These are phyloP conservation scores for Athelia sp. DNA, from an alignment of 1,284 basidiomycete genomes.

Conservation along the genomic window DNA sequence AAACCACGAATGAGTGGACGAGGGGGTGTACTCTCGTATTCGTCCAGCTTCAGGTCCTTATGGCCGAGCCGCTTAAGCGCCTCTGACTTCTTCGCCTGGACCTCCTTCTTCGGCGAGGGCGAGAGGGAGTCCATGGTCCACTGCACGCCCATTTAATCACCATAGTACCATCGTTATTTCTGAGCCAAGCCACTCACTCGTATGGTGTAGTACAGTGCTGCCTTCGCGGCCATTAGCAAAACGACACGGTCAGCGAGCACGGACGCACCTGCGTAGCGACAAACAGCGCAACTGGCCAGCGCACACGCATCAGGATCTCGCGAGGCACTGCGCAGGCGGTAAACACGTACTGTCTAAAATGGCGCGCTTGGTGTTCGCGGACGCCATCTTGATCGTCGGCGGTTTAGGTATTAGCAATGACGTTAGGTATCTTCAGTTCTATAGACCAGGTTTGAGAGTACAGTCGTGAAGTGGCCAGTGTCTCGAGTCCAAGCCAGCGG, in stretches of 20 bases:
- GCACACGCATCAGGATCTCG: neutral
- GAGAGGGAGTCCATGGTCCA: constrained; percentile 36
- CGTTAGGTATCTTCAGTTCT: too few species aligned
- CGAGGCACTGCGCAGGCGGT: neutral
- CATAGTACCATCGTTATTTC: neutral
- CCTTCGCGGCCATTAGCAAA: constrained; percentile 25
- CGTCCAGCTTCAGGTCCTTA: constrained; percentile 63
- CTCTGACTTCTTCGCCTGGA: constrained; percentile 67
- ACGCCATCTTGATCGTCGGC: constrained; percentile 20
- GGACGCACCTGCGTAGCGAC: constrained; percentile 38
- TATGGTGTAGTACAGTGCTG: constrained; percentile 42
- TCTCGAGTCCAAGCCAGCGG: too few species aligned
- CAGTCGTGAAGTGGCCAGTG: too few species aligned
- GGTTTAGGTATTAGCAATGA: too few species aligned
- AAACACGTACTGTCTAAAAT: constrained; percentile 38
- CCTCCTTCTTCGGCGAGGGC: constrained; percentile 53
- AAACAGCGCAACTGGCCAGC: constrained; percentile 34
- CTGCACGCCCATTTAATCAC: constrained; percentile 11
- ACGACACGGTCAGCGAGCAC: constrained; percentile 1
- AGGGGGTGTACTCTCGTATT: constrained; percentile 65
- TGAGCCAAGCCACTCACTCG: constrained; percentile 22
- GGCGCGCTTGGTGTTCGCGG: constrained; percentile 35
- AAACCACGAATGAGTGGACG: constrained; percentile 19
- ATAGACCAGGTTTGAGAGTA: too few species aligned
- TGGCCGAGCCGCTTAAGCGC: constrained; percentile 73